Percentiles rank a stretch among this genome's conserved stretches.
Evolutionary conservation across 2,329 filamentous ascomycete species (phyloP).

Genomic region (Penicillium corylophilum): DNA sequence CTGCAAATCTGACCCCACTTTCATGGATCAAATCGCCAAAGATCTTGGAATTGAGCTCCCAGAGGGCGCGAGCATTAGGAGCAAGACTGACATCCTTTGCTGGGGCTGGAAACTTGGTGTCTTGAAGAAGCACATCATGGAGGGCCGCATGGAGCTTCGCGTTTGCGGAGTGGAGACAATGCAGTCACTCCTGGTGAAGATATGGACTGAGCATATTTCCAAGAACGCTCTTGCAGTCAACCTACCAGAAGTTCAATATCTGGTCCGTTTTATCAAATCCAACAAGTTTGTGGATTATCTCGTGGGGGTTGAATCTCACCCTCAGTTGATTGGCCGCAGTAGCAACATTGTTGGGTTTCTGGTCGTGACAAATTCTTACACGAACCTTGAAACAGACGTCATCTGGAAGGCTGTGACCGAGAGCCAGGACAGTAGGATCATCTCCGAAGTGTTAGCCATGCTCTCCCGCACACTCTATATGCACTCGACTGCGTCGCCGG

Average conservation of each 20-base stretch:
- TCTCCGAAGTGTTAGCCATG: slow-evolving; percentile 75
- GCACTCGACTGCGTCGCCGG: slow-evolving; percentile 39
- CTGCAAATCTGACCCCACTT: slow-evolving; percentile 28
- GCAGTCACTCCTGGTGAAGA: slow-evolving; percentile 65
- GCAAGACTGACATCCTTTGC: slow-evolving; percentile 37
- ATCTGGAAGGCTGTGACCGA: slow-evolving; percentile 82
- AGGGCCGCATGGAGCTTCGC: slow-evolving; percentile 86
- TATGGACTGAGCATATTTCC: slow-evolving; percentile 63
- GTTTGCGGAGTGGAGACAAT: slow-evolving; percentile 75
- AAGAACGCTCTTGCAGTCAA: slow-evolving; percentile 40
- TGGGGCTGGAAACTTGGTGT: slow-evolving; percentile 68
- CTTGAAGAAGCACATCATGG: slow-evolving; percentile 71
- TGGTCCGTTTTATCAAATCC: slow-evolving; percentile 67
- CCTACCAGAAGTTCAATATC: slow-evolving; percentile 61
- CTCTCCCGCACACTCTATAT: slow-evolving; percentile 51
- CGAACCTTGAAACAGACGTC: slow-evolving; percentile 68
- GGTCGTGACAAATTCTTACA: slow-evolving; percentile 73
- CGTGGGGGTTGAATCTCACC: slow-evolving; percentile 85
- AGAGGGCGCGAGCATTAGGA: slow-evolving; percentile 24
- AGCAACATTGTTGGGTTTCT: slow-evolving; percentile 85
- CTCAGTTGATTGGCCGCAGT: slow-evolving; percentile 79
- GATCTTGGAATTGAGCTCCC: slow-evolving; percentile 39
- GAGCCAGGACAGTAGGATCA: slow-evolving; percentile 80
- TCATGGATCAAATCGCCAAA: slow-evolving; percentile 35
- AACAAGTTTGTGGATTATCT: slow-evolving; percentile 81